Conservation (phyloP, 164 flowering plant species). For the Berberis thunbergii region DNA sequence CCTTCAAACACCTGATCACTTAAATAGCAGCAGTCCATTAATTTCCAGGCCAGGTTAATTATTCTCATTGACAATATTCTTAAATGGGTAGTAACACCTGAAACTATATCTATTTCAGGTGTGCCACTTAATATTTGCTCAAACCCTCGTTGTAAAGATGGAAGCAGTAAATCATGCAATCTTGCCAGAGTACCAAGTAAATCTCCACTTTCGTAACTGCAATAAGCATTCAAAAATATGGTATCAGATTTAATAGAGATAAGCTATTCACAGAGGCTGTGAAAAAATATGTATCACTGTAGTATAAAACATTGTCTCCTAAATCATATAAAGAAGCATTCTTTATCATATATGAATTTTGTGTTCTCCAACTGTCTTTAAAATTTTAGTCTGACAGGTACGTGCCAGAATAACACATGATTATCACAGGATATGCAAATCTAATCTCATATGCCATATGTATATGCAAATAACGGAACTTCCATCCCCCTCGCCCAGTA, state of each 20-base stretch:
- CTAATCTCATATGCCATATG: no score
- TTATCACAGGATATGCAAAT: no score
- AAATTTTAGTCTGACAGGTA: no score
- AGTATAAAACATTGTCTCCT: no score
- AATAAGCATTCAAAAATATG: neutral
- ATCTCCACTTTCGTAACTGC: slow-evolving; percentile 81
- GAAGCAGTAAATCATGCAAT: slow-evolving; percentile 77
- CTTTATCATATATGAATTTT: no score
- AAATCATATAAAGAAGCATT: no score
- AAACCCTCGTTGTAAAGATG: slow-evolving; percentile 60
- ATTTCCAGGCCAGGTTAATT: slow-evolving; percentile 67
- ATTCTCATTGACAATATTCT: slow-evolving; percentile 67
- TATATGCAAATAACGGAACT: no score
- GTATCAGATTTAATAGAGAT: neutral
- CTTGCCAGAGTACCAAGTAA: slow-evolving; percentile 54
- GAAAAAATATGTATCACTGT: no score
- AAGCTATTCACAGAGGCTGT: no score
- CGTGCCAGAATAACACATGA: no score
- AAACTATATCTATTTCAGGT: slow-evolving; percentile 16
- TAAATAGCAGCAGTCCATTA: slow-evolving; percentile 67
- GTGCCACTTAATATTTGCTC: slow-evolving; percentile 23
- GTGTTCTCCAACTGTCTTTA: no score
- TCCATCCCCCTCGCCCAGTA: no score
- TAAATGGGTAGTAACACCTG: slow-evolving; percentile 42
- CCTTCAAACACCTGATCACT: slow-evolving; percentile 47